phyloP scores from a whole-genome alignment of 345 rosid genomes.

The Salix viminalis region DNA sequence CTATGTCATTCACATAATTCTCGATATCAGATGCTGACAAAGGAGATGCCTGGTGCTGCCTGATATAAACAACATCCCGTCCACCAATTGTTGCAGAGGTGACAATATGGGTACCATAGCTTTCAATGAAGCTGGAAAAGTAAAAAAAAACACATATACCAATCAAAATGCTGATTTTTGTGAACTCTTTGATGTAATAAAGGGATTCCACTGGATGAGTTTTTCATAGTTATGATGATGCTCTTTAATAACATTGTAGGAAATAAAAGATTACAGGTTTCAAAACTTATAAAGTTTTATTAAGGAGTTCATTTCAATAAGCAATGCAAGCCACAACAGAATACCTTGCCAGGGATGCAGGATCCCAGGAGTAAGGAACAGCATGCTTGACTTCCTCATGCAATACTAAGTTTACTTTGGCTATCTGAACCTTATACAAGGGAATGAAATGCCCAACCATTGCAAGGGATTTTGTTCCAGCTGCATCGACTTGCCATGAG shows the following conservation, averaged over 20 bases:
- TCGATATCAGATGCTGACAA: conserved; percentile 62
- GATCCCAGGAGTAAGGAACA: conserved; percentile 97
- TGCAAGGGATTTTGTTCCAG: conserved; percentile 90
- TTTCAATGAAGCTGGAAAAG: conserved; percentile 69
- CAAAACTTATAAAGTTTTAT: background rate
- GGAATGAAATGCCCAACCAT: conserved; percentile 78
- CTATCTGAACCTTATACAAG: conserved; percentile 55
- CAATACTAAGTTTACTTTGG: conserved; percentile 46
- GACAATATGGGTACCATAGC: conserved; percentile 83
- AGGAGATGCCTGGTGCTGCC: conserved; percentile 89
- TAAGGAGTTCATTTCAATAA: background rate
- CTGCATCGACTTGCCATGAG: conserved; percentile 87
- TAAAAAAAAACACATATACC: background rate
- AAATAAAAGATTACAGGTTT: background rate
- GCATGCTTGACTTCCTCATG: conserved; percentile 63
- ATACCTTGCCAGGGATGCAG: conserved; percentile 91
- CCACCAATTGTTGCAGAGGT: conserved; percentile 94
- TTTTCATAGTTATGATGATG: background rate
- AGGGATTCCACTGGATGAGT: background rate
- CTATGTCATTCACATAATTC: conserved; percentile 72
- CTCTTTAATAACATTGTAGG: background rate
- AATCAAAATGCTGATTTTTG: conserved; percentile 20
- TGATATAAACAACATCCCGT: conserved; percentile 86
- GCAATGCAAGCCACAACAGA: background rate
- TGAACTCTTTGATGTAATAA: conserved; percentile 11